A percentile compares a stretch with the other conserved stretches of the same genome.
Conservation (phyloP, 2,329 filamentous ascomycete genomes). For the Coniella vitis region DNA sequence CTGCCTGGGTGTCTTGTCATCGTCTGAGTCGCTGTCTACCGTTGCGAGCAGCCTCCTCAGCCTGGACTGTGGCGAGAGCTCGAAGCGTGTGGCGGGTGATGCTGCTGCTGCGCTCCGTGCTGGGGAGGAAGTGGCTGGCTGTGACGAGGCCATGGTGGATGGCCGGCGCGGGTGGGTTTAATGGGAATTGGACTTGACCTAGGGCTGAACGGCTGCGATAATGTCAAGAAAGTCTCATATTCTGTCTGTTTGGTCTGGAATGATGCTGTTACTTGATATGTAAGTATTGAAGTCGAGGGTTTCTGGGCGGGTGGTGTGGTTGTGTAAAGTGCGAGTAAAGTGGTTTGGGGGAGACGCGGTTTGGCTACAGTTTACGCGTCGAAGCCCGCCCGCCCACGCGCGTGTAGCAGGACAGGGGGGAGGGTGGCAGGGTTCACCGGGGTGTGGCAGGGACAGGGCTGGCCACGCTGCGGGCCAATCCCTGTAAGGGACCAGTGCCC, state of each 20-base stretch:
- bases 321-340: background rate
- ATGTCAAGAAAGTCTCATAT: no score
- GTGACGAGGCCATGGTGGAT: constrained; percentile 41
- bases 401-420: background rate
- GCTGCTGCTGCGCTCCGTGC: constrained; percentile 31
- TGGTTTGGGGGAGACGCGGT: constrained; percentile 2
- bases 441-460: no score
- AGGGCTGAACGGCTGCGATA: background rate
- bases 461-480: no score
- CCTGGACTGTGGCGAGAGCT: constrained; percentile 48
- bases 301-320: background rate
- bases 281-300: no score
- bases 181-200: background rate
- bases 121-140: constrained; percentile 40
- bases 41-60: constrained; percentile 46
- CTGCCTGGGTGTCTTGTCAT: constrained; percentile 19
- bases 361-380: constrained; percentile 3
- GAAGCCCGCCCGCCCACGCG: background rate
- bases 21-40: constrained; percentile 44
- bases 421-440: background rate
- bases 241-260: no score
- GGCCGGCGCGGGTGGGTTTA: background rate
- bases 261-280: background rate
- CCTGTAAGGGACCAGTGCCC: no score
- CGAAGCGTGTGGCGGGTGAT: constrained; percentile 36